phyloP scores from a whole-genome alignment of 2,329 filamentous ascomycete species.

The Elsinoe australis region DNA sequence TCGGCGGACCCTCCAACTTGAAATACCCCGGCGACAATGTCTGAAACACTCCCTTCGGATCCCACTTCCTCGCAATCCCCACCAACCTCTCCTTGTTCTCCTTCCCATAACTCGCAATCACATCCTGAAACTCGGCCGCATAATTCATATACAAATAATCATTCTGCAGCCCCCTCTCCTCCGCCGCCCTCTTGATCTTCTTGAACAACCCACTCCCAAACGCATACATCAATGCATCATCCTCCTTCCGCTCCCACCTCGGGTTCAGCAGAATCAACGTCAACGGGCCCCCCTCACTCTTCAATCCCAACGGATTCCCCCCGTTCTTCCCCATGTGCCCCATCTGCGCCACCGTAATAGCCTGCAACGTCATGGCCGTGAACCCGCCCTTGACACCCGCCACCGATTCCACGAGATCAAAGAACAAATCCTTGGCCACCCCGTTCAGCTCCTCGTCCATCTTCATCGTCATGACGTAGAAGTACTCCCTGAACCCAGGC shows the following conservation, averaged over 20 bases:
- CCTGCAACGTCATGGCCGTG: neutral
- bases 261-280: constrained; percentile 5
- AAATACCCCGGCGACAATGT: constrained; percentile 38
- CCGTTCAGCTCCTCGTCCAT: constrained; percentile 28
- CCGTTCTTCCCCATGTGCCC: constrained; percentile 29
- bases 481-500: constrained; percentile 1
- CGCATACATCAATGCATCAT: constrained; percentile 29
- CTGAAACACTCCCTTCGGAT: constrained; percentile 37
- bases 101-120: constrained; percentile 37
- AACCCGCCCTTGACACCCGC: constrained; percentile 10
- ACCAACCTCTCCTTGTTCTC: constrained; percentile 31
- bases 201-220: constrained; percentile 26
- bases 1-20: constrained; percentile 29
- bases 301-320: constrained; percentile 33
- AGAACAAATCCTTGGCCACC: constrained; percentile 25
- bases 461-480: constrained; percentile 34
- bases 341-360: constrained; percentile 1
- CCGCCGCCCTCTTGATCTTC: constrained; percentile 16
- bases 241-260: constrained; percentile 28
- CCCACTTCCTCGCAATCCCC: constrained; percentile 33
- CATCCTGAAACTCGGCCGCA: constrained; percentile 38
- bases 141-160: constrained; percentile 44
- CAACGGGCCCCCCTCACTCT: constrained; percentile 10
- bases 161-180: neutral
- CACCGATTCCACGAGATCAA: constrained; percentile 25